phyloP scores from a whole-genome alignment of 805 yeast genomes.

The Lipomyces spencermartinsiae region DNA sequence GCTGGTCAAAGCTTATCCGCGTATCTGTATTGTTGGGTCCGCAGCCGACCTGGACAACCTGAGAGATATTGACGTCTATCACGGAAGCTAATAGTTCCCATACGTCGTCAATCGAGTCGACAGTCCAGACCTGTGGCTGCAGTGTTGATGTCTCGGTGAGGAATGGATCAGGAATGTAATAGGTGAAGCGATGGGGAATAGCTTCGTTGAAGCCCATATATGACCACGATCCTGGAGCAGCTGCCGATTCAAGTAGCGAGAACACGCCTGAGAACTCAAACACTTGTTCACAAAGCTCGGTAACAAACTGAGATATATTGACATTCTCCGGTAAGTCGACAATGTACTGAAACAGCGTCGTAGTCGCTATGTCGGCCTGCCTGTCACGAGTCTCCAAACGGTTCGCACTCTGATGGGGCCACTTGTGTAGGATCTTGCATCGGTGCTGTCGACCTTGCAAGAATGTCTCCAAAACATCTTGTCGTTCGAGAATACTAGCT shows the following conservation, averaged over 20 bases:
- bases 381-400: conserved; percentile 3
- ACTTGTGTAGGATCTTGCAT: conserved; percentile 1
- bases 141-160: conserved; percentile 8
- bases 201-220: conserved; percentile 63
- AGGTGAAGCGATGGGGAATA: conserved; percentile 14
- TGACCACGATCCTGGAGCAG: conserved; percentile 86
- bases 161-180: conserved; percentile 22
- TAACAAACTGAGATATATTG: conserved; percentile 12
- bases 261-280: conserved; percentile 9
- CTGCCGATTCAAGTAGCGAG: conserved; percentile 71
- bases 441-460: background rate
- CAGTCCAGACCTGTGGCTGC: conserved; percentile 4
- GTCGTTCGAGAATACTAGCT: conserved; percentile 1
- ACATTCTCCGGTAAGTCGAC: conserved; percentile 8
- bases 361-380: background rate
- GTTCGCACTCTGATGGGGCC: background rate
- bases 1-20: conserved; percentile 3
- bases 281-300: conserved; percentile 18
- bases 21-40: conserved; percentile 2
- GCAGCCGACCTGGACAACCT: conserved; percentile 1
- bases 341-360: conserved; percentile 15
- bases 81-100: conserved; percentile 23
- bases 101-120: conserved; percentile 24
- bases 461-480: background rate
- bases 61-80: conserved; percentile 11